These are phyloP conservation scores for Tuber microsphaerosporum DNA, from an alignment of 495 filamentous ascomycete genomes.

Conservation along the genomic window DNA sequence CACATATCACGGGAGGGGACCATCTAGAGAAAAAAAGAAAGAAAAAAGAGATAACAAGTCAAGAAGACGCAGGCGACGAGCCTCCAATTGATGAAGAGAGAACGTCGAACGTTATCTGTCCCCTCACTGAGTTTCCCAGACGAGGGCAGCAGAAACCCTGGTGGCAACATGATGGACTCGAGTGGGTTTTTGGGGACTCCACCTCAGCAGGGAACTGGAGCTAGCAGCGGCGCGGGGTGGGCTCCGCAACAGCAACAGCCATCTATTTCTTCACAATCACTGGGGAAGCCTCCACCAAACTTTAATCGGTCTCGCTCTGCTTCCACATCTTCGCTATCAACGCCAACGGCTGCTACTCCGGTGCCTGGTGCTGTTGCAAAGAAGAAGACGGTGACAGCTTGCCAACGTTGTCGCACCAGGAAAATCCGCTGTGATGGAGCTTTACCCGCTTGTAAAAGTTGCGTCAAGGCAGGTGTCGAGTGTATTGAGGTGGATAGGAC, in stretches of 20 bases:
- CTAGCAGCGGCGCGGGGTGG: conserved; percentile 35
- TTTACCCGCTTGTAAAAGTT: conserved; percentile 39
- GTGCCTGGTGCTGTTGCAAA: conserved; percentile 17
- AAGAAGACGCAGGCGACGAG: neutral
- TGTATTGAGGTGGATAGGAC: conserved; percentile 41
- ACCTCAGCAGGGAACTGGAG: conserved; percentile 18
- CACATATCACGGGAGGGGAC: conserved; percentile 1
- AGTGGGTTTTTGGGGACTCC: conserved; percentile 31
- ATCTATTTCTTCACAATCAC: conserved; percentile 19
- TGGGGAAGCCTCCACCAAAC: conserved; percentile 18
- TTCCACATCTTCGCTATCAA: conserved; percentile 39
- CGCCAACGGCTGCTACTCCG: conserved; percentile 28
- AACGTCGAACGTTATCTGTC: conserved; percentile 39
- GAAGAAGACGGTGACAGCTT: conserved; percentile 42
- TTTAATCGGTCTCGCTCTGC: conserved; percentile 40
- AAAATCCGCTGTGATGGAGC: conserved; percentile 41
- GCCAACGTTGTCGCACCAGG: conserved; percentile 41
- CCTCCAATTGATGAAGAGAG: conserved; percentile 34
- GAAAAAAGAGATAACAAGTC: conserved; percentile 10
- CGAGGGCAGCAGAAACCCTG: conserved; percentile 11
- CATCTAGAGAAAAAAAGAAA: conserved; percentile 2
- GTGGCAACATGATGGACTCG: conserved; percentile 20
- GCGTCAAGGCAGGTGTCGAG: conserved; percentile 35
- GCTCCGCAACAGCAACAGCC: conserved; percentile 38
- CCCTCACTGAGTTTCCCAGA: conserved; percentile 34